Evolutionary conservation across 768 basidiomycete genomes (phyloP), one percentile per base, ranked within the genome.

Genomic region (Wakefieldia striispora): DNA sequence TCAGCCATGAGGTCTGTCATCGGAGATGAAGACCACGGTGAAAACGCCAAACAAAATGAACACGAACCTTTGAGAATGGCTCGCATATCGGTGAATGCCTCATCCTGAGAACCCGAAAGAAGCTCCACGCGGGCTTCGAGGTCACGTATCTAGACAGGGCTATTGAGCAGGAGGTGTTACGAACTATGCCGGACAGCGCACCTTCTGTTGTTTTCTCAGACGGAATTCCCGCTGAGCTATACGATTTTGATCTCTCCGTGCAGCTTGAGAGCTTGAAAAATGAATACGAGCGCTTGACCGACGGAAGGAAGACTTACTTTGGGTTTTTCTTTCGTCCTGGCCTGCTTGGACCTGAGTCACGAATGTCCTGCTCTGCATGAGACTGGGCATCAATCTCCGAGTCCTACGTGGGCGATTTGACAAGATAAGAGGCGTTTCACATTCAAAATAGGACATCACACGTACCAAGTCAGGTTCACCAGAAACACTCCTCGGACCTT

Each of bases 41-140:
- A 52, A 39, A 43, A 42, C 11, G 27, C 2, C 23, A 37, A 27
- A 26, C 33, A 49, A 33, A 26, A 19, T 33, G 46, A 29, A 40
- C 16, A 60, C 72, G 13, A 38, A 83, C 88, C 88, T 72, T 82
- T 89, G 38, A 94, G 70, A 42, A 95, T 84, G 56, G 87, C 84
- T 50, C 87, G 77, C 78, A 94, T 79, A 66, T 94, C 88, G 24
- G 80, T 81, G 47, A 91, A 72, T 6, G 91, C 84, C 68, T 95
- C 91, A 75, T 94, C 94, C 61, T 92, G 86, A 36, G 89, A 90
- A 17, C 91, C 92, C 6, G 93, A 95, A 16, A 97, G 78, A 8
- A 97, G 84, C 69, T 95, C 93, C n/a, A 97, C 91, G 39, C 90
- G 82, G 17, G 93, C 93, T 71, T 97, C 94, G 33, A 97, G 82